Conservation (phyloP, 192 early-diverging fungal genomes). For the Pilaira anomala region DNA sequence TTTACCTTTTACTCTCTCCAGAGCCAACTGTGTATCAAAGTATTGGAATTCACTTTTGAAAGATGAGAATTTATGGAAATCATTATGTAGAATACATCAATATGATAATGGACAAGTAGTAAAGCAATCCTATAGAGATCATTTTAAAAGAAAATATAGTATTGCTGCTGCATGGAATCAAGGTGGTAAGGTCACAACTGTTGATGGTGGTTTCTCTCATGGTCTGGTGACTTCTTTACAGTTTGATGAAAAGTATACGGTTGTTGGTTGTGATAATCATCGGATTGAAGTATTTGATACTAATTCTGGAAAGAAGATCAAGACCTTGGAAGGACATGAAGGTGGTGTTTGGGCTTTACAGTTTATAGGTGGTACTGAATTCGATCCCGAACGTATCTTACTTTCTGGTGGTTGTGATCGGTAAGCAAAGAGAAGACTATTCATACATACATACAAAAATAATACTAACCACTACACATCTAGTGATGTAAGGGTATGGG, state of each 20-base stretch:
- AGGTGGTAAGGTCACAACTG: conserved; percentile 36
- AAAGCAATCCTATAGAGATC: conserved; percentile 52
- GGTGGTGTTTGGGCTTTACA: conserved; percentile 98
- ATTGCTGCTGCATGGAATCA: conserved; percentile 50
- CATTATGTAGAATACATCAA: conserved; percentile 35
- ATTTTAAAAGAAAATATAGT: conserved; percentile 53
- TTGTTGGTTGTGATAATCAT: conserved; percentile 92
- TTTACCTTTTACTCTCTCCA: conserved; percentile 65
- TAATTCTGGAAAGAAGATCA: conserved; percentile 61
- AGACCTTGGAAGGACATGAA: conserved; percentile 79
- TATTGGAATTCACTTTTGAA: conserved; percentile 50
- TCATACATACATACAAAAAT: too few species aligned
- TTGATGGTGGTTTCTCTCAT: conserved; percentile 17
- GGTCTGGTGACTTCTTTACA: conserved; percentile 92
- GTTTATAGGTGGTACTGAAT: conserved; percentile 35
- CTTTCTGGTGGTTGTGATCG: conserved; percentile 95
- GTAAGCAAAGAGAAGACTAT: conserved; percentile 38
- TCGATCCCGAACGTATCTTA: conserved; percentile 60
- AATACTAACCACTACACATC: neutral
- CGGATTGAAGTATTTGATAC: conserved; percentile 92
- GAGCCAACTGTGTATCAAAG: conserved; percentile 67
- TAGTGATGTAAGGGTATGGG: conserved; percentile 89
- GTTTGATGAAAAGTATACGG: conserved; percentile 89
- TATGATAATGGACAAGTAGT: conserved; percentile 19
- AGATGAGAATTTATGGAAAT: conserved; percentile 44